These are phyloP conservation scores for Chalaropsis thielavioides DNA, from an alignment of 2,329 filamentous ascomycete genomes.

Conservation along the genomic window DNA sequence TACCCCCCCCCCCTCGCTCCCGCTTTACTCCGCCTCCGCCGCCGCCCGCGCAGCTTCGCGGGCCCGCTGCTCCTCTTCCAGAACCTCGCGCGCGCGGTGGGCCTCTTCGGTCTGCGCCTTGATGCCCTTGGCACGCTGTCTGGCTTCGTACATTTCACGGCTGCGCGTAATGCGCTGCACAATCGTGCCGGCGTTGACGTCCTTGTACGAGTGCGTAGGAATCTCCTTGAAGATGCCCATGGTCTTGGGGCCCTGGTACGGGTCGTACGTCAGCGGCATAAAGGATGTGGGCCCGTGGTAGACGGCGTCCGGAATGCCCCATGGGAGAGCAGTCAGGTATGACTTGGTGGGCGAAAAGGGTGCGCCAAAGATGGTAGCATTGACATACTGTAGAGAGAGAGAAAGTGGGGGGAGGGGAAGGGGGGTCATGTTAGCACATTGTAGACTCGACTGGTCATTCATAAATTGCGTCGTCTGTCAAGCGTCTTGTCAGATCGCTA, in stretches of 20 bases:
- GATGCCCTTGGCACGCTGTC: constrained; percentile 77
- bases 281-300: constrained; percentile 96
- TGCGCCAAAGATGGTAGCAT: constrained; percentile 76
- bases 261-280: constrained; percentile 66
- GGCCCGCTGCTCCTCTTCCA: constrained; percentile 43
- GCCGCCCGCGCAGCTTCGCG: constrained; percentile 31
- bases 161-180: constrained; percentile 81
- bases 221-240: constrained; percentile 78
- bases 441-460: no score
- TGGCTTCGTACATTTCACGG: constrained; percentile 74
- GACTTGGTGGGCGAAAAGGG: constrained; percentile 71
- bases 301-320: constrained; percentile 60
- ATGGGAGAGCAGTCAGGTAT: constrained; percentile 63
- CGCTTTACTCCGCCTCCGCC: neutral
- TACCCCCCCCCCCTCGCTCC: neutral
- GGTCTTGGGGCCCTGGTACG: constrained; percentile 64
- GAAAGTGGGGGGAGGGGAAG: no score
- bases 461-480: no score
- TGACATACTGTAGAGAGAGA: constrained; percentile 50
- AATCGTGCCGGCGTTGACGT: constrained; percentile 86
- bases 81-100: constrained; percentile 44
- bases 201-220: constrained; percentile 59
- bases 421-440: constrained; percentile 20
- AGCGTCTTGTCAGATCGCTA: no score
- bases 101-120: constrained; percentile 66